phyloP scores from a whole-genome alignment of 805 yeast genomes.

The Starmerella stigmatis region DNA sequence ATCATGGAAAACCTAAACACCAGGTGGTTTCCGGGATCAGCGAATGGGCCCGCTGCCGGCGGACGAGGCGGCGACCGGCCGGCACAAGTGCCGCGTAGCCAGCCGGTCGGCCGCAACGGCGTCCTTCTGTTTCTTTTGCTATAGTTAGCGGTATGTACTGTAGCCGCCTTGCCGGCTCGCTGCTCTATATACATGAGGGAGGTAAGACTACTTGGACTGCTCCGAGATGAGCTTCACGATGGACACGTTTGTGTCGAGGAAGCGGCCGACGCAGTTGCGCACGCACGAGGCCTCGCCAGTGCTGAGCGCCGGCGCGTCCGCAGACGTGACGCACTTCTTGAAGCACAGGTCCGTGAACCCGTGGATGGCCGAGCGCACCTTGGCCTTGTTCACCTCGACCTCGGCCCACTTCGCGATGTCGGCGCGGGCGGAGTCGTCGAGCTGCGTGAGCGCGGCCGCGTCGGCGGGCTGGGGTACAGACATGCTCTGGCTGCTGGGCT shows the following conservation, averaged over 20 bases:
- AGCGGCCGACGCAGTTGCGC: slow-evolving; percentile 71
- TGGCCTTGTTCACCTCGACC: slow-evolving; percentile 73
- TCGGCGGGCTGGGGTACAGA: slow-evolving; percentile 1
- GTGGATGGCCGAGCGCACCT: slow-evolving; percentile 69
- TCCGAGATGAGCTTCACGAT: slow-evolving; percentile 44
- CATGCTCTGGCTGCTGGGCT: neutral
- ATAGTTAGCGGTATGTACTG: too few species aligned
- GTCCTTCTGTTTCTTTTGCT: too few species aligned
- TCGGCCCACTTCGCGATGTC: slow-evolving; percentile 70
- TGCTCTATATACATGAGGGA: neutral
- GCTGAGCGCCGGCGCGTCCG: slow-evolving; percentile 36
- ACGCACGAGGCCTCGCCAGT: slow-evolving; percentile 60
- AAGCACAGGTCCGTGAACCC: slow-evolving; percentile 84
- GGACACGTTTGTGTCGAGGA: slow-evolving; percentile 75
- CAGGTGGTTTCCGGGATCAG: too few species aligned
- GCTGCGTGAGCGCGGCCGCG: slow-evolving; percentile 28
- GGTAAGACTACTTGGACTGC: neutral
- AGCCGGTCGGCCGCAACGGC: too few species aligned
- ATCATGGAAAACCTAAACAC: neutral
- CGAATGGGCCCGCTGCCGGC: too few species aligned
- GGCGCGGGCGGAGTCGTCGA: slow-evolving; percentile 61
- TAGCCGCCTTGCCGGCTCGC: too few species aligned
- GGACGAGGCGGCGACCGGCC: too few species aligned
- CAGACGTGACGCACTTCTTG: slow-evolving; percentile 60
- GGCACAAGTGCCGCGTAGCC: too few species aligned